Conservation (phyloP, 495 filamentous ascomycete species). For the Oidiodendron maius region DNA sequence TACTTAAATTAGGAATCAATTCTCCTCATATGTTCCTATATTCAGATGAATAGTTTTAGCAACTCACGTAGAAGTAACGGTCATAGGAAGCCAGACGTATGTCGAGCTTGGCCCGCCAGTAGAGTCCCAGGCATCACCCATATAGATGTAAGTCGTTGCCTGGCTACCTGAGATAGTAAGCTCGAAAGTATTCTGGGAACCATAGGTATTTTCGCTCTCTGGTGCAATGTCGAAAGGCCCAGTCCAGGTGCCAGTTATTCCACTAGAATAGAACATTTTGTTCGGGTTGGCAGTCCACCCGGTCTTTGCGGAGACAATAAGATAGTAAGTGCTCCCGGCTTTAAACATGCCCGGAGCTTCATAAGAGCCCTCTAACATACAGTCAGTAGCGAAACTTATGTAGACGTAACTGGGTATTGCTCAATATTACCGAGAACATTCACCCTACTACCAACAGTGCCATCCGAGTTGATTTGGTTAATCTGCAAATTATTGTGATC, state of each 20-base stretch:
- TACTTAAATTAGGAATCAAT: constrained; percentile 7
- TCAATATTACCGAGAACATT: constrained; percentile 1
- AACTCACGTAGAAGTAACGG: constrained; percentile 27
- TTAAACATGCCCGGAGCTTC: constrained; percentile 39
- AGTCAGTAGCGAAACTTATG: neutral
- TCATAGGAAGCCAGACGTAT: constrained; percentile 36
- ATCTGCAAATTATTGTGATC: constrained; percentile 43
- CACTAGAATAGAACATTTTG: constrained; percentile 34
- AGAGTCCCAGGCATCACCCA: constrained; percentile 39
- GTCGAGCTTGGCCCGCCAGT: constrained; percentile 33
- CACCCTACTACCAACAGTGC: constrained; percentile 25
- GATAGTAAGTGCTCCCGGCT: constrained; percentile 33
- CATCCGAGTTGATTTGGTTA: constrained; percentile 37
- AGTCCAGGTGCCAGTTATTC: constrained; percentile 31
- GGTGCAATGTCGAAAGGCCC: constrained; percentile 36
- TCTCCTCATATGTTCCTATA: neutral
- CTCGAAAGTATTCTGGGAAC: constrained; percentile 39
- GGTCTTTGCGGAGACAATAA: constrained; percentile 39
- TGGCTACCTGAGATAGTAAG: constrained; percentile 33
- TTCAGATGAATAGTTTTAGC: neutral
- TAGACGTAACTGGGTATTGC: neutral
- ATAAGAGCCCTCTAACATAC: constrained; percentile 27
- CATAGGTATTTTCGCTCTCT: constrained; percentile 35
- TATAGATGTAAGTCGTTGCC: constrained; percentile 36
- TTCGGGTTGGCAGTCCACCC: constrained; percentile 37